Conservation (phyloP, 208 protist species). For the Wallacemonas rigidus region DNA sequence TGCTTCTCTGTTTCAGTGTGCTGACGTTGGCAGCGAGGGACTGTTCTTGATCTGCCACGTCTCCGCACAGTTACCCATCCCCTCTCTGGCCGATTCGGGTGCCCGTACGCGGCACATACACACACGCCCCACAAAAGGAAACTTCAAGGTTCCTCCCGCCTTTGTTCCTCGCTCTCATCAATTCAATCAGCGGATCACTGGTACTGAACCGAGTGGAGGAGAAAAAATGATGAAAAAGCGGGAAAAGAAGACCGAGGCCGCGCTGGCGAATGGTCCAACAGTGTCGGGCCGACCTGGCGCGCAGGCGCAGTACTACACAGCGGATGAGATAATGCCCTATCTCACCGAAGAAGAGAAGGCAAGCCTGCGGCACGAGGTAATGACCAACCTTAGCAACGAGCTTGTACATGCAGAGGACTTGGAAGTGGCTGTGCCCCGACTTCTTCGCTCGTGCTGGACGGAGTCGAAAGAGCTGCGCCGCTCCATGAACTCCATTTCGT, state of each 20-base stretch:
- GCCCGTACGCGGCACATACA: too few relatives aligned
- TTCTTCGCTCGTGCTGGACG: conserved; percentile 69
- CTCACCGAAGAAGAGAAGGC: conserved; percentile 62
- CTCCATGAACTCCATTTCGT: conserved; percentile 80
- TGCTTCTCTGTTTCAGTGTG: too few relatives aligned
- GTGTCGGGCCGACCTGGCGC: conserved; percentile 11
- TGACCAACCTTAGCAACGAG: conserved; percentile 77
- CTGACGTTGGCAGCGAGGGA: too few relatives aligned
- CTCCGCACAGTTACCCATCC: too few relatives aligned
- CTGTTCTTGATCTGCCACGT: too few relatives aligned
- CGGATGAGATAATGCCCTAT: conserved; percentile 68
- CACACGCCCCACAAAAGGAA: too few relatives aligned
- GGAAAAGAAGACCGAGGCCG: conserved; percentile 21
- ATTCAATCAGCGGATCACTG: too few relatives aligned
- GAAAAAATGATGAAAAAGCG: conserved; percentile 17
- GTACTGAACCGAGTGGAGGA: too few relatives aligned
- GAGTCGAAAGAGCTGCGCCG: conserved; percentile 79
- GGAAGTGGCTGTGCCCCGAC: conserved; percentile 71
- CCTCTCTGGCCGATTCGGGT: too few relatives aligned
- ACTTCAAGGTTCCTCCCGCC: too few relatives aligned
- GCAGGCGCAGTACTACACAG: conserved; percentile 49
- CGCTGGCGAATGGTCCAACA: conserved; percentile 11
- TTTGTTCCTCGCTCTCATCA: too few relatives aligned
- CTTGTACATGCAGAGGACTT: conserved; percentile 70
- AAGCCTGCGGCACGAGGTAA: conserved; percentile 62